Evolutionary conservation across 305 asterid species (phyloP).

Genomic region (Fraxinus angustifolia): DNA sequence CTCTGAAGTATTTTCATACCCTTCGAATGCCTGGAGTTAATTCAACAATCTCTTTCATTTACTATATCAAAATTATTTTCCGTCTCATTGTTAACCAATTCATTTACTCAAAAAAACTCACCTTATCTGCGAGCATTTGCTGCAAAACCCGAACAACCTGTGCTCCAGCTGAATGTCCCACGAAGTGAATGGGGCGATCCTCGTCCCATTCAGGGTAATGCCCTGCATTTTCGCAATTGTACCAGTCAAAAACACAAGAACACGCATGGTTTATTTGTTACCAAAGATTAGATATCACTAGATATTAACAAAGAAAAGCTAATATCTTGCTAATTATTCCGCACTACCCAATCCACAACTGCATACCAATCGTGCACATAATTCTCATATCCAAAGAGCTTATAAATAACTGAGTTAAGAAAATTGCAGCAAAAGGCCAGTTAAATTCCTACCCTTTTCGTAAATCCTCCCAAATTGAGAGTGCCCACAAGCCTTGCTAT

Average conservation of each 20-base stretch:
- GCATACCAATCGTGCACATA: neutral
- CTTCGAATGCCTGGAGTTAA: slow-evolving; percentile 63
- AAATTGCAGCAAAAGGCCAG: neutral
- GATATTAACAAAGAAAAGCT: neutral
- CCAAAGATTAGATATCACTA: neutral
- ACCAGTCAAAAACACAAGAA: neutral
- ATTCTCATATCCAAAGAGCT: neutral
- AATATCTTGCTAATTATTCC: neutral
- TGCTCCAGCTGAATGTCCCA: slow-evolving; percentile 98
- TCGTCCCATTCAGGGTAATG: slow-evolving; percentile 97
- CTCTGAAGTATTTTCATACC: slow-evolving; percentile 65
- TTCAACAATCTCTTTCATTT: neutral
- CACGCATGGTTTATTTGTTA: neutral
- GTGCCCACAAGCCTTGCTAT: slow-evolving; percentile 88
- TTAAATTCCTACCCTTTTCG: slow-evolving; percentile 47
- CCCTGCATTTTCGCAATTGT: slow-evolving; percentile 39
- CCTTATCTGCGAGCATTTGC: slow-evolving; percentile 97
- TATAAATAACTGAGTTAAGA: neutral
- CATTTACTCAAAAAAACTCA: slow-evolving; percentile 5
- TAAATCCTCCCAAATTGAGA: slow-evolving; percentile 71
- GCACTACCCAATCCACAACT: neutral
- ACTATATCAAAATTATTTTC: neutral
- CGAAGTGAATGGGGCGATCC: slow-evolving; percentile 86
- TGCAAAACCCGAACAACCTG: slow-evolving; percentile 91
- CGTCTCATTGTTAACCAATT: slow-evolving; percentile 1